Base-by-base conservation (phyloP, 106 monocot species). In the Apostasia ramifera region DNA sequence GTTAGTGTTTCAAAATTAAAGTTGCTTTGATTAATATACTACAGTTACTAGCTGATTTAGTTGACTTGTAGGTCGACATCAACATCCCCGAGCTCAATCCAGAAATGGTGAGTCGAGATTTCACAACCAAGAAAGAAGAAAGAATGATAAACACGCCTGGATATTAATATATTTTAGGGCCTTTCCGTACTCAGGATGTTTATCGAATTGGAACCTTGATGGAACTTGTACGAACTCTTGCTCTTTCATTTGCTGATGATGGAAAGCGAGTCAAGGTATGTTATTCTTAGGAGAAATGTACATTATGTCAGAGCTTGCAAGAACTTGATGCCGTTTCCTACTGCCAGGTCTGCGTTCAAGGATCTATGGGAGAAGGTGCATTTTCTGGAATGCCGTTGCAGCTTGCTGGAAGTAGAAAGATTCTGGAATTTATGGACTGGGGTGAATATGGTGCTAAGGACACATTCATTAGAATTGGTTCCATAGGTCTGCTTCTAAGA, bases 241-340 rank as follows among this genome's bases (percentile, higher is more conserved):
- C 95, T 70, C 92, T 97, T 84, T 81, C 95, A 78, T 92, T 92
- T 77, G 95, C 95, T 65, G 92, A 97, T 77, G 95, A 97, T 76
- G 95, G 95, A 70, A 97, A 83, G 71, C 89, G 75, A 55, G 86
- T 92, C 43, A 97, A 92, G 84, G 92, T 97, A 61, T 55, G 10
- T 39, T 4, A 66, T 55, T 44, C 44, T 54, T 12, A 41, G 14
- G 43, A 44, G 43, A 51, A 53, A n/a, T 44, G 1, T 44, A 62
- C 12, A n/a, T 13, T 62, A 4, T 44, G 10, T 1, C 44, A 44
- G 62, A 13, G 13, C 11, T n/a, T 44, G 1, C 12, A n/a, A 39
- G 62, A 44, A 6, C 63, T 46, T 41, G 11, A 15, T 15, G 37
- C 42, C 61, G 5, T 69, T 47, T 40, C 40, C 45, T 78, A 41